phyloP scores from a whole-genome alignment of 768 basidiomycete species.

The Lactarius psammicola region DNA sequence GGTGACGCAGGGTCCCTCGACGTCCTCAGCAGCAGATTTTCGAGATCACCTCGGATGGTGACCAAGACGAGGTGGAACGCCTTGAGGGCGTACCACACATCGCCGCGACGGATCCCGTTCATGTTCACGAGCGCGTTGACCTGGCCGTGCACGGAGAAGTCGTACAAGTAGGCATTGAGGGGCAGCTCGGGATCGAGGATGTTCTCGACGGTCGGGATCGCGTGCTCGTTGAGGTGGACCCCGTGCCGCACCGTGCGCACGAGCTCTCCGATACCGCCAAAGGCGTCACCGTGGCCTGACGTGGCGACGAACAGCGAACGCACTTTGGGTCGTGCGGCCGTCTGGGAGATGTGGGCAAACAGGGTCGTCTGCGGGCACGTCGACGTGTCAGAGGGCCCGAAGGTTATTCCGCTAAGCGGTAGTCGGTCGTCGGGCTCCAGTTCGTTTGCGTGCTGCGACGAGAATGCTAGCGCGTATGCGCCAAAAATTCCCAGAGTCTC shows the following conservation, averaged over 20 bases:
- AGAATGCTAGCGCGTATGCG: slow-evolving; percentile 52
- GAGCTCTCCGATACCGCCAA: slow-evolving; percentile 52
- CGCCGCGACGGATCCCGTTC: slow-evolving; percentile 59
- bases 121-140: slow-evolving; percentile 45
- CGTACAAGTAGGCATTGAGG: slow-evolving; percentile 49
- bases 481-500: slow-evolving; percentile 55
- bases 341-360: slow-evolving; percentile 43
- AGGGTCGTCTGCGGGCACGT: slow-evolving; percentile 19
- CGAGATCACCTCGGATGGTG: slow-evolving; percentile 49
- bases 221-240: slow-evolving; percentile 55
- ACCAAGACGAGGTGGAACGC: slow-evolving; percentile 54
- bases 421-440: slow-evolving; percentile 47
- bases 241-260: slow-evolving; percentile 50
- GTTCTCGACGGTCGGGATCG: slow-evolving; percentile 53
- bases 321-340: slow-evolving; percentile 40
- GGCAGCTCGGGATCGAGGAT: slow-evolving; percentile 33
- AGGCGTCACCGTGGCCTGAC: slow-evolving; percentile 62
- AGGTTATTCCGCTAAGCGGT: slow-evolving; percentile 45
- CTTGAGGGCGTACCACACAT: slow-evolving; percentile 63
- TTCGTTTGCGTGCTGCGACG: slow-evolving; percentile 38
- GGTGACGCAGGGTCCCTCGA: slow-evolving; percentile 19
- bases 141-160: slow-evolving; percentile 70
- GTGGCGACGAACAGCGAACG: slow-evolving; percentile 66
- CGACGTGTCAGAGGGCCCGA: slow-evolving; percentile 28
- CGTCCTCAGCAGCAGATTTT: slow-evolving; percentile 43